Percentiles rank a stretch among this genome's conserved stretches.
These are phyloP conservation scores for Tulasnella calospora DNA, from an alignment of 768 basidiomycete genomes.

Conservation along the genomic window DNA sequence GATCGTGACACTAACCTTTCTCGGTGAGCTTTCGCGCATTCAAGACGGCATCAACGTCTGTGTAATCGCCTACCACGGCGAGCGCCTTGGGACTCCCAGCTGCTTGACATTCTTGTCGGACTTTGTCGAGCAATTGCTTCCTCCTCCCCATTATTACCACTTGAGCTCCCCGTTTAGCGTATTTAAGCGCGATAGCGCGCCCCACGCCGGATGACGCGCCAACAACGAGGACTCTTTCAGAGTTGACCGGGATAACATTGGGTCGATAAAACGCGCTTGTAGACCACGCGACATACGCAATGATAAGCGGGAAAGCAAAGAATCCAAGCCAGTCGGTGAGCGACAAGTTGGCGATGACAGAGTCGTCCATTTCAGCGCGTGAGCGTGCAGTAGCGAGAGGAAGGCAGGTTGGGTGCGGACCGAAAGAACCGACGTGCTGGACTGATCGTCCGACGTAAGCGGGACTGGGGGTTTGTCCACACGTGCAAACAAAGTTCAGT, in stretches of 20 bases:
- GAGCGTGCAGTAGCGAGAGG: background rate
- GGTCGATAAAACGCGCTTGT: conserved; percentile 4
- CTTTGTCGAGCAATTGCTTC: conserved; percentile 49
- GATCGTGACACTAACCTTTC: conserved; percentile 44
- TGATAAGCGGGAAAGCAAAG: background rate
- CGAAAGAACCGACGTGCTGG: background rate
- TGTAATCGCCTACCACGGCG: conserved; percentile 57
- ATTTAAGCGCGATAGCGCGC: conserved; percentile 59
- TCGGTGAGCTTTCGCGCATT: conserved; percentile 50
- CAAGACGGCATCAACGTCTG: conserved; percentile 62
- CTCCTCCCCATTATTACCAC: conserved; percentile 73
- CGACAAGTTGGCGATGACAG: background rate
- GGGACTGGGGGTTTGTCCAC: background rate
- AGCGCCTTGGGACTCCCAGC: conserved; percentile 39
- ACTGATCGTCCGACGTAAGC: background rate
- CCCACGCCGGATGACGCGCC: conserved; percentile 86
- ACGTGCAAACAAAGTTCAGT: conserved; percentile 15
- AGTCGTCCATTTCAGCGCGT: background rate
- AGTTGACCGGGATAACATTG: conserved; percentile 6
- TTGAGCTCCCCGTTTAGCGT: conserved; percentile 67
- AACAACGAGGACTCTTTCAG: conserved; percentile 72
- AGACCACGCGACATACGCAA: conserved; percentile 4
- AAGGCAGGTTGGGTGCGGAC: background rate
- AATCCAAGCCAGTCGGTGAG: conserved; percentile 1
- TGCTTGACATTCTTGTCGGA: conserved; percentile 54